phyloP scores from a whole-genome alignment of 2,329 filamentous ascomycete genomes.

The Akanthomyces uredinophilus region DNA sequence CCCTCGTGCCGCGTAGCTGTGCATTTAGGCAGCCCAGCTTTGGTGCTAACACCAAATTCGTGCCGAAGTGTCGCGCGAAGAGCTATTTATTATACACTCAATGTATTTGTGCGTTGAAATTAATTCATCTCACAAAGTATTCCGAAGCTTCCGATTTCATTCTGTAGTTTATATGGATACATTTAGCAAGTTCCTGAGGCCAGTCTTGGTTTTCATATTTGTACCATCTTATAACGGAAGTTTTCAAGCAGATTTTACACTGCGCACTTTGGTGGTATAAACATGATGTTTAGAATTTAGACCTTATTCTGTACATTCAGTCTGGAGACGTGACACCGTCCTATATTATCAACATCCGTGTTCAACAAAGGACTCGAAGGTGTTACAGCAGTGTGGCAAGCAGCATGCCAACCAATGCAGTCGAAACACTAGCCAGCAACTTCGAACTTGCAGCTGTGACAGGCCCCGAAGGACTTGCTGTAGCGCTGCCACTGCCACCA shows the following conservation, averaged over 20 bases:
- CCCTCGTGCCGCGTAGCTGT: too few species aligned
- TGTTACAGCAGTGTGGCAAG: not conserved
- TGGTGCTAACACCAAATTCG: not conserved
- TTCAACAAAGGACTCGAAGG: not conserved
- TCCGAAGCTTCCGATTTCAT: not conserved
- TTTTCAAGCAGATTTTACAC: too few species aligned
- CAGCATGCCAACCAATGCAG: not conserved
- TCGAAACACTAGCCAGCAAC: not conserved
- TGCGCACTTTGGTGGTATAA: too few species aligned
- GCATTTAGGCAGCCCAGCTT: not conserved
- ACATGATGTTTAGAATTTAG: too few species aligned
- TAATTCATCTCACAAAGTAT: too few species aligned
- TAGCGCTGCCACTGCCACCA: not conserved
- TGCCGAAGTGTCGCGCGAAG: not conserved
- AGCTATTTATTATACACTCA: too few species aligned
- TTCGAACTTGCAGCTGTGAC: not conserved
- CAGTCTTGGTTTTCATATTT: too few species aligned
- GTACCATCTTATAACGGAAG: too few species aligned
- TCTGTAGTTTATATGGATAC: too few species aligned
- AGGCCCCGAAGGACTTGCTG: not conserved
- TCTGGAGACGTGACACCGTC: not conserved
- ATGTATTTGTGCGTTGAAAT: too few species aligned
- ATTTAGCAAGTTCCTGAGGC: too few species aligned
- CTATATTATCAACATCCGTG: not conserved
- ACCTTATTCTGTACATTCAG: too few species aligned